A percentile compares a stretch with the other conserved stretches of the same genome.
Evolutionary conservation across 2,329 filamentous ascomycete genomes (phyloP).

Genomic region (Zymoseptoria pseudotritici): DNA sequence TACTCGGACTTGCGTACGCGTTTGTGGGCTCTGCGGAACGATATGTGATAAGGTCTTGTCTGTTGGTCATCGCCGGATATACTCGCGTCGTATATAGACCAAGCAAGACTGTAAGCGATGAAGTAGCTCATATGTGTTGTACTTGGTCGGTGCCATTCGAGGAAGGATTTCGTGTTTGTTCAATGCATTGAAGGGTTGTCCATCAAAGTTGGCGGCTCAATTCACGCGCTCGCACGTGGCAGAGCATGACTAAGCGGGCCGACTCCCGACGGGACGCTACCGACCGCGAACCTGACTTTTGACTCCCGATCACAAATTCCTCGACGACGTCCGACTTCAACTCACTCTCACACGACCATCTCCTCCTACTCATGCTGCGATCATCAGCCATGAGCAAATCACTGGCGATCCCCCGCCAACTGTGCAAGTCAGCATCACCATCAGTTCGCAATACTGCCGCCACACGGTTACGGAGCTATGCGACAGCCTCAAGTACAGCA

Average conservation of each 20-base stretch:
- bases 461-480: constrained; percentile 20
- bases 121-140: no score
- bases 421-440: constrained; percentile 12
- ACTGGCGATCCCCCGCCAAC: constrained; percentile 24
- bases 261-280: background rate
- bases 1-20: background rate
- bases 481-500: constrained; percentile 18
- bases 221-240: background rate
- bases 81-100: no score
- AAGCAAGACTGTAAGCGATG: no score
- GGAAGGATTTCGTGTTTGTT: no score
- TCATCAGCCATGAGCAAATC: constrained; percentile 23
- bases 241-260: background rate
- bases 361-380: constrained; percentile 1
- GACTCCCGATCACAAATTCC: background rate
- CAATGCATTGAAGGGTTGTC: background rate
- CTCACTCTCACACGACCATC: background rate
- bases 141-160: no score
- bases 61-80: no score
- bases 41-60: no score
- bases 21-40: no score
- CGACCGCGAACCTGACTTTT: background rate
- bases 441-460: constrained; percentile 5
- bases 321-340: background rate
- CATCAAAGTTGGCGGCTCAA: background rate